Evolutionary conservation across 75 land plant species (phyloP), one percentile per base, ranked within the genome.

Genomic region (Sequoiadendron giganteum): DNA sequence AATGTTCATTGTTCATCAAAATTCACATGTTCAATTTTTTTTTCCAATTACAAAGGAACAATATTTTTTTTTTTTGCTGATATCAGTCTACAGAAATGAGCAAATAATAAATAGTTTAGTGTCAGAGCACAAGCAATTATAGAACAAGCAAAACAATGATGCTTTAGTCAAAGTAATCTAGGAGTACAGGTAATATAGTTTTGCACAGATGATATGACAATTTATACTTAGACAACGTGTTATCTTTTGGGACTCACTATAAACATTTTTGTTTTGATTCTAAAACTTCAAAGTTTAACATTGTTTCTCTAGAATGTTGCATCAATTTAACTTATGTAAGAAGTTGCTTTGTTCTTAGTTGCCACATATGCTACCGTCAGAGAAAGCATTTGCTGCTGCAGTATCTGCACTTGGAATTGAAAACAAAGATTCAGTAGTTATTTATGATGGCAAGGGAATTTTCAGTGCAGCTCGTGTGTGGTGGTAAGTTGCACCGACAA

Each of bases 391-490:
- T 94, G 95, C 93, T 47, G 98, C 98, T 93, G 98, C 95, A 87
- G 95, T 94, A 85, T 94, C 99, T 88, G 98, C 99, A 52, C 94
- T 98, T 87, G 99, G 99, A 61, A 92, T 98, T 39, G 85, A 91
- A 76, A 98, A 98, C 86, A 91, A 94, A 82, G 97, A 95, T 91
- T 90, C 88, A 10, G 86, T 98, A 25, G 91, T 96, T 91, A 96
- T 97, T 86, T 97, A 97, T 91, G 99, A 97, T 92, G 95, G 95
- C 47, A 97, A 97, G 86, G 99, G 99, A 86, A 89, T 97, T 58
- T 97, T 96, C 87, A 97, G 99, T 94, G 95, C 98, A 58, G 99
- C 99, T 56, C 95, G 99, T 90, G 99, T 95, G 42, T 97, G 99
- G 99, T 97, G 99, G 99, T 97, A 87, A 89, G 93, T 87, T 52